A percentile compares a stretch with the other conserved stretches of the same genome.
Evolutionary conservation across 768 basidiomycete species (phyloP).

Genomic region (Nidularia pulvinata): DNA sequence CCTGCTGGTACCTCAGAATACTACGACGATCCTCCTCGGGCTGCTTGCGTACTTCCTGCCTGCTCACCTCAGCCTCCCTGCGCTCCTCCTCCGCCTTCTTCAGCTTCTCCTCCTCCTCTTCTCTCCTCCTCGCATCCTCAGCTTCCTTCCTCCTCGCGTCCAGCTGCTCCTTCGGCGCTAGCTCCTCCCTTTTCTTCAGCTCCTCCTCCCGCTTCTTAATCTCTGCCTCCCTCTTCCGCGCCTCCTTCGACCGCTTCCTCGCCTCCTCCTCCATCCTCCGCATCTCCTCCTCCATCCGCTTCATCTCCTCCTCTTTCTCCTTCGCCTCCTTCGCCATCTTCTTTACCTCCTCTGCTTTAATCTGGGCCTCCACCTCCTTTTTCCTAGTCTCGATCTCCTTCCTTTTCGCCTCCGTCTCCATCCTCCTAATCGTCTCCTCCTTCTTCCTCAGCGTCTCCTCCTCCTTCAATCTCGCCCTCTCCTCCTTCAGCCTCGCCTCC

Average conservation of each 20-base stretch:
- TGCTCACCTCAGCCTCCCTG: constrained; percentile 12
- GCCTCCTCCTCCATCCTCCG: constrained; percentile 15
- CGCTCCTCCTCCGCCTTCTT: constrained; percentile 16
- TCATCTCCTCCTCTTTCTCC: constrained; percentile 26
- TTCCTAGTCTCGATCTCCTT: constrained; percentile 14
- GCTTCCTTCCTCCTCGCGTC: constrained; percentile 15
- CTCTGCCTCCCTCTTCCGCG: constrained; percentile 18
- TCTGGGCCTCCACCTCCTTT: constrained; percentile 17
- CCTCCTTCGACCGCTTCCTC: constrained; percentile 15
- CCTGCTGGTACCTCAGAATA: constrained; percentile 17
- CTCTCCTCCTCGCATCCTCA: constrained; percentile 17
- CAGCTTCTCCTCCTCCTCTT: constrained; percentile 16
- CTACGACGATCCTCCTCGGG: constrained; percentile 2
- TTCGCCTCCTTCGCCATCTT: constrained; percentile 44
- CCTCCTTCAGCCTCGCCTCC: constrained; percentile 18
- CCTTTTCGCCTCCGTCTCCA: constrained; percentile 28
- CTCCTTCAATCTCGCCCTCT: constrained; percentile 10
- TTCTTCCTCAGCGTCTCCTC: constrained; percentile 12
- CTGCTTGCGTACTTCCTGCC: constrained; percentile 18
- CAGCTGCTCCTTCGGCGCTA: constrained; percentile 20
- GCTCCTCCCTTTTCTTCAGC: constrained; percentile 10
- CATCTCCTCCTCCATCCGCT: too few relatives aligned
- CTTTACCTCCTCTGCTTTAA: constrained; percentile 24
- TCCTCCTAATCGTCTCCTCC: constrained; percentile 26
- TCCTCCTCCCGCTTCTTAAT: constrained; percentile 14